Evolutionary conservation across 2,329 filamentous ascomycete species (phyloP), one percentile per base, ranked within the genome.

Genomic region (Aspergillus persii): DNA sequence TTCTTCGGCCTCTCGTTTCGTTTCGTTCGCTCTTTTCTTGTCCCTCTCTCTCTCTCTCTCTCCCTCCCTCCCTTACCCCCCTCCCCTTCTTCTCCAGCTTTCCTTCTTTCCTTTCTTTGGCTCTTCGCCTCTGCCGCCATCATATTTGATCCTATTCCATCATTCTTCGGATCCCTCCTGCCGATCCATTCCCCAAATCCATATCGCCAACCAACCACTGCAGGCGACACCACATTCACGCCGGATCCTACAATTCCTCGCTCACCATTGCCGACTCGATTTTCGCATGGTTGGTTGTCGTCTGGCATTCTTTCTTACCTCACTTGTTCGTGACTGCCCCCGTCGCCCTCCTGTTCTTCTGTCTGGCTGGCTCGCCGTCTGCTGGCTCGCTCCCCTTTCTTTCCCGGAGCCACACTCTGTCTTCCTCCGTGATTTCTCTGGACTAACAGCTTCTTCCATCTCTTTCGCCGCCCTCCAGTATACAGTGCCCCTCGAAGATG

Each of bases 91-190:
- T 49, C 23, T n/a, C 36, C 36, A 41, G n/a, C 27, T n/a, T 52
- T 36, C 46, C 36, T 36, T 36, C 49, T 56, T 23, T 23, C 18
- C 18, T 23, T 23, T 23, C 18, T 23, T 23, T 23, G 18, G 18
- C 33, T 54, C 50, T 47, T 51, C 36, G 4, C 7, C 2, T 15
- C 5, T n/a, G 12, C 36, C n/a, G 36, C 36, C 15, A 41, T 41
- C 36, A 41, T 6, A 41, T 41, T 41, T 41, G 36, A 41, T 41
- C 52, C 46, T 23, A 26, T 41, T 54, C 46, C 29, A 26, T 48
- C 69, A 71, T 71, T 70, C 66, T 68, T 66, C 47, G 59, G 65
- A 71, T 69, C 68, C 69, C 69, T 73, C 70, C 70, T 73, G 72
- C 66, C 71, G 72, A 74, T 74, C 72, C 72, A 72, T 74, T 74